Evolutionary conservation across 345 rosid species (phyloP).

Genomic region (Corymbia maculata): DNA sequence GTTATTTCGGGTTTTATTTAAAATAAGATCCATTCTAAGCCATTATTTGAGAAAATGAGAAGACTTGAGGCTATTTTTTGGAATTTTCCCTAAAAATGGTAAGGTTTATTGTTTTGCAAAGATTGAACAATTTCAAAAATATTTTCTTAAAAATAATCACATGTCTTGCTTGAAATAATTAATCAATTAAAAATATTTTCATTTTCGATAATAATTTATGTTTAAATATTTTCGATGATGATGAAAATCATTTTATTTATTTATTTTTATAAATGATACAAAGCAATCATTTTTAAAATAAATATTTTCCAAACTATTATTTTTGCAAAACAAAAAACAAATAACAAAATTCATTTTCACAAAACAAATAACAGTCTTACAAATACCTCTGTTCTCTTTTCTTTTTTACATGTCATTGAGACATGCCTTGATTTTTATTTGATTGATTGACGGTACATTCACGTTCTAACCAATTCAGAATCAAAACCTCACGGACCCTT

Average conservation of each 20-base stretch:
- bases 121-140: background rate
- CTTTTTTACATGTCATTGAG: background rate
- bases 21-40: too few relatives aligned
- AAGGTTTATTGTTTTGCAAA: background rate
- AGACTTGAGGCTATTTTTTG: too few relatives aligned
- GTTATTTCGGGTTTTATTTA: too few relatives aligned
- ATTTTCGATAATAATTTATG: too few relatives aligned
- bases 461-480: background rate
- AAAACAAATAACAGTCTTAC: background rate
- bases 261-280: too few relatives aligned
- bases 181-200: too few relatives aligned
- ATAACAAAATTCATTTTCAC: background rate
- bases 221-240: fast-evolving
- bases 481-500: background rate
- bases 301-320: too few relatives aligned
- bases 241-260: too few relatives aligned
- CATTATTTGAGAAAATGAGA: too few relatives aligned
- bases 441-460: background rate
- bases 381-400: background rate
- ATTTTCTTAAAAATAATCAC: too few relatives aligned
- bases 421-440: background rate
- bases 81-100: too few relatives aligned
- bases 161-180: too few relatives aligned
- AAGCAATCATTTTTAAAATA: fast-evolving
- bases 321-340: fast-evolving